These are phyloP conservation scores for Acorus gramineus DNA, from an alignment of 106 monocot species.

Conservation along the genomic window DNA sequence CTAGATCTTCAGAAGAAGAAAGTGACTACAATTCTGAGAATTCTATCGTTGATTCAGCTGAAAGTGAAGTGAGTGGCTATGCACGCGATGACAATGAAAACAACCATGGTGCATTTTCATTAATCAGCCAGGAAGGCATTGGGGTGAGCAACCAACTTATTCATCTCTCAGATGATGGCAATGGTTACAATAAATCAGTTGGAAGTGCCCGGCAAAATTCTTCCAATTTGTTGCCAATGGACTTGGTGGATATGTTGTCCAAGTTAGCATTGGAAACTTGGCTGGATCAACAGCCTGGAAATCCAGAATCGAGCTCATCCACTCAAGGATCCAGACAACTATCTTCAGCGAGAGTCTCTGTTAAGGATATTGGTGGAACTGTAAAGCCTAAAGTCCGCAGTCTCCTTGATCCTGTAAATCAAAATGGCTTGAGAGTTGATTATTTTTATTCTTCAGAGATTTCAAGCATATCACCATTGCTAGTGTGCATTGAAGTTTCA, in stretches of 20 bases:
- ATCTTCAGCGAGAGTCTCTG: conserved; percentile 55
- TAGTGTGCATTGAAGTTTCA: conserved; percentile 53
- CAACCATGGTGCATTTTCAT: conserved; percentile 1
- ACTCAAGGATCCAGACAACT: conserved; percentile 15
- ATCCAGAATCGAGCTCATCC: conserved; percentile 11
- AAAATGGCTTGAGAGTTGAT: conserved; percentile 58
- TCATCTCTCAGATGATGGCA: conserved; percentile 29
- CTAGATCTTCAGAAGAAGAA: conserved; percentile 51
- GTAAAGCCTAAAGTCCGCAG: conserved; percentile 36
- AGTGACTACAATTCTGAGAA: conserved; percentile 45
- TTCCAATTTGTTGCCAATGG: conserved; percentile 31
- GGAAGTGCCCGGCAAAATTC: conserved; percentile 9
- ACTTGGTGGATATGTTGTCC: conserved; percentile 66
- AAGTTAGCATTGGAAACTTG: conserved; percentile 74
- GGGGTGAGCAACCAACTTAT: conserved; percentile 15
- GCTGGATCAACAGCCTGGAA: conserved; percentile 57
- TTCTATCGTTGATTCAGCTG: conserved; percentile 27
- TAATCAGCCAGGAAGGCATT: conserved; percentile 9
- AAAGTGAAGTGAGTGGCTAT: conserved; percentile 24
- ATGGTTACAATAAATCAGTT: conserved; percentile 19
- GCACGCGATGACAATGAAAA: conserved; percentile 17
- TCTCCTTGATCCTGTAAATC: conserved; percentile 61
- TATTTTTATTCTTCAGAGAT: conserved; percentile 61
- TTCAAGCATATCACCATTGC: conserved; percentile 43
- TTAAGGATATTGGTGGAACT: conserved; percentile 50